Conservation (phyloP, 2,329 filamentous ascomycete genomes). For the Colletotrichum caudatum region DNA sequence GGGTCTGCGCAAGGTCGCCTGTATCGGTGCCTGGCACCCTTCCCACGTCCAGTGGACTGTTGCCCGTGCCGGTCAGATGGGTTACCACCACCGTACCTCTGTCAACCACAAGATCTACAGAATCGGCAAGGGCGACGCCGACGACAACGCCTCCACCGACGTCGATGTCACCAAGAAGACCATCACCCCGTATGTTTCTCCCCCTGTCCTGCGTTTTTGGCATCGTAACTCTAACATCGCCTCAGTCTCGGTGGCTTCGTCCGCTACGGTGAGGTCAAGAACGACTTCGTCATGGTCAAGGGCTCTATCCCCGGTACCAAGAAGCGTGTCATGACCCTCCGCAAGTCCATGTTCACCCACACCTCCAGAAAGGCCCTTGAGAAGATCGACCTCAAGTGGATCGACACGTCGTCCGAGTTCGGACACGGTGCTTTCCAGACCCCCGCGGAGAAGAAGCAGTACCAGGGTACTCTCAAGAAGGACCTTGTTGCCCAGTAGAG, state of each 20-base stretch:
- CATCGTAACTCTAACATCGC: conserved; percentile 49
- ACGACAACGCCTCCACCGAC: conserved; percentile 93
- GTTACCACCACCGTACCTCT: conserved; percentile 99
- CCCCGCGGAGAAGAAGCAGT: conserved; percentile 95
- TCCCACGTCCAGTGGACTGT: conserved; percentile 99
- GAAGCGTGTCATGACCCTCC: conserved; percentile 99
- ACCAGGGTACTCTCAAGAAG: conserved; percentile 99
- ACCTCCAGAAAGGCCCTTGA: conserved; percentile 95
- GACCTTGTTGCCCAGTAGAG: conserved; percentile 70
- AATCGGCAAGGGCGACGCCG: conserved; percentile 91
- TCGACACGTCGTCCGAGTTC: conserved; percentile 99
- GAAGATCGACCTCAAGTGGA: conserved; percentile 99
- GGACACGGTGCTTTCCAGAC: conserved; percentile 99
- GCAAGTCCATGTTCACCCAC: conserved; percentile 98
- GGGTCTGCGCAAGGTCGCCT: conserved; percentile 99
- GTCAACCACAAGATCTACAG: conserved; percentile 99
- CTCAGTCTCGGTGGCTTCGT: conserved; percentile 97
- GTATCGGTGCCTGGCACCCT: conserved; percentile 99
- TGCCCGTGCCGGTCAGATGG: conserved; percentile 98
- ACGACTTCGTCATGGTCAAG: conserved; percentile 99
- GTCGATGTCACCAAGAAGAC: conserved; percentile 99
- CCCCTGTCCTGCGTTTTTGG: not conserved
- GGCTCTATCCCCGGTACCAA: conserved; percentile 97
- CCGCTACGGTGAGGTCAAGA: conserved; percentile 99
- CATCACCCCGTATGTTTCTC: conserved; percentile 92